phyloP scores from a whole-genome alignment of 352 stramenopile species.

The Phytophthora europaea region DNA sequence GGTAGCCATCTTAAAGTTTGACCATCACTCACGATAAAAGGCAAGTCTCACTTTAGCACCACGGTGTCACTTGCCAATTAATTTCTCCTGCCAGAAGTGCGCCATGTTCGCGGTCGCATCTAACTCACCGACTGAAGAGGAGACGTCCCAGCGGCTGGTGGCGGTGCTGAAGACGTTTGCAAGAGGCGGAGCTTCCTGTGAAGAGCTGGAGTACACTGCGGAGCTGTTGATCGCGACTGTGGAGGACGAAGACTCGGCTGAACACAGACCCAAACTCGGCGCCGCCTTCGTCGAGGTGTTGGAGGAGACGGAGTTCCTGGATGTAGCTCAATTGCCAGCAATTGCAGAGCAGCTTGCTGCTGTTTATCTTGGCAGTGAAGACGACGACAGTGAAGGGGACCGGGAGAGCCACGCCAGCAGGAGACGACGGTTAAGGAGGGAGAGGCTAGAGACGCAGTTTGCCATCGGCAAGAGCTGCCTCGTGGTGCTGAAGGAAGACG shows the following conservation, averaged over 20 bases:
- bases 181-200: conserved; percentile 18
- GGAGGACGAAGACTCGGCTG: conserved; percentile 41
- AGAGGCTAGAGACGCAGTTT: conserved; percentile 56
- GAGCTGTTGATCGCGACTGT: conserved; percentile 67
- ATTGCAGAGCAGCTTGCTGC: conserved; percentile 36
- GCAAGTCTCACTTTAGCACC: background rate
- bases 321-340: conserved; percentile 19
- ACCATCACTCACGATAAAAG: conserved; percentile 38
- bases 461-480: conserved; percentile 70
- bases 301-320: conserved; percentile 52
- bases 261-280: conserved; percentile 33
- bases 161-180: conserved; percentile 35
- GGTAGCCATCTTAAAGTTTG: conserved; percentile 4
- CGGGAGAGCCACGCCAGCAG: conserved; percentile 35
- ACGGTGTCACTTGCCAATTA: conserved; percentile 23
- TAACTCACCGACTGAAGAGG: conserved; percentile 15
- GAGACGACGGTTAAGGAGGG: conserved; percentile 27
- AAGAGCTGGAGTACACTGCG: conserved; percentile 74
- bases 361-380: conserved; percentile 28
- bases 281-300: conserved; percentile 53
- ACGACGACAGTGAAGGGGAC: conserved; percentile 26
- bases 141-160: conserved; percentile 34
- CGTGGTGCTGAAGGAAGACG: conserved; percentile 74
- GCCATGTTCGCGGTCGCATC: conserved; percentile 25
- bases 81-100: conserved; percentile 2